Evolutionary conservation across 2,329 filamentous ascomycete genomes (phyloP), one percentile per base, ranked within the genome.

Genomic region (Fusarium tuaranense): DNA sequence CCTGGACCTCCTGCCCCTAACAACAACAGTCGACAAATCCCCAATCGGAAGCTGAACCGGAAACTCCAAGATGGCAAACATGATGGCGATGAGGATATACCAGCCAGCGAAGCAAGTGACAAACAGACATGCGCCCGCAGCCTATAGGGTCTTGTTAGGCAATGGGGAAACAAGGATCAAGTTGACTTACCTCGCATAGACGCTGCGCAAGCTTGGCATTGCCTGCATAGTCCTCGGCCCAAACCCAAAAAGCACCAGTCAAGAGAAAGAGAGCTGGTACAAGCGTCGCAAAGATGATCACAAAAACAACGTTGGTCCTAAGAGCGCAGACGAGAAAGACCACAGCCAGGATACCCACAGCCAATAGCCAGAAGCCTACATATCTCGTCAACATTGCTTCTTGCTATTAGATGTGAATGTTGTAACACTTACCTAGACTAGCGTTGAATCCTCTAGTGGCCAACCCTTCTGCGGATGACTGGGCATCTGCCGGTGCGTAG

Each of bases 241-340:
- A 77, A 18, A 88, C 81, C 86, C 89, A 92, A 81, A 91, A 93
- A 0, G 87, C 87, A 2, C 86, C 91, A 0, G 92, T 87, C 38
- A 94, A 85, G 30, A 91, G 83, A 10, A 82, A 80, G 78, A 95
- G 93, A 3, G 87, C 84, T 10, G 90, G 78, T 16, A 88, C 81
- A 14, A 95, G 87, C 1, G 85, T 86, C 68, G 91, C 78, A 85
- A 95, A 95, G 81, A 95, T 92, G 65, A 91, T 75, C 73, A 93
- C 88, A 82, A 94, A 94, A 80, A 90, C 87, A 13, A 94, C 66
- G 80, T 95, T 95, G 34, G 92, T 95, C 58, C 93, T 90, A 18
- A 94, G 84, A 1, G 93, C 88, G 82, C 91, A 93, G 79, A 95
- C 85, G 58, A 94, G 83, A 84, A 90, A 94, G 75, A 94, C 80